Evolutionary conservation across 768 basidiomycete species (phyloP).

Genomic region (Trametes coccinea): DNA sequence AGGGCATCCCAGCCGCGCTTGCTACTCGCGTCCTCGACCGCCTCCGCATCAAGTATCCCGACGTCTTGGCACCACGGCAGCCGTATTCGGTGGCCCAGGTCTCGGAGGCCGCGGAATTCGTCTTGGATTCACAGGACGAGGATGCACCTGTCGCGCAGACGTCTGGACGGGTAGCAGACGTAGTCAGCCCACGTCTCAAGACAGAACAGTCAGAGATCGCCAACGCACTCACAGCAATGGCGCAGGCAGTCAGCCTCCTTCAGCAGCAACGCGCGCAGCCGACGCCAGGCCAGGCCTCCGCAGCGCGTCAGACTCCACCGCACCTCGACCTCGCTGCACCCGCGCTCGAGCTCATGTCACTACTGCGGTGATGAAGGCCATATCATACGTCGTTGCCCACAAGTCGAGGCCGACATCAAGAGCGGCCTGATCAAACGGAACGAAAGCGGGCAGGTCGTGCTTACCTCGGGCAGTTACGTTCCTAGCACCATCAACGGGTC

Average conservation of each 20-base stretch:
- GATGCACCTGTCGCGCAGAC: not conserved
- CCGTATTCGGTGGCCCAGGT: slow-evolving; percentile 1
- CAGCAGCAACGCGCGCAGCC: not conserved
- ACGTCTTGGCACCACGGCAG: slow-evolving; percentile 27
- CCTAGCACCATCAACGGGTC: slow-evolving; percentile 19
- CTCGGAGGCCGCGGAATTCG: not conserved
- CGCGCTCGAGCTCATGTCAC: not conserved
- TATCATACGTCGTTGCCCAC: slow-evolving; percentile 28
- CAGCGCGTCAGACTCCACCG: not conserved
- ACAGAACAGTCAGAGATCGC: not conserved
- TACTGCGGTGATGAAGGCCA: slow-evolving; percentile 30
- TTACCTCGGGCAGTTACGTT: slow-evolving; percentile 28
- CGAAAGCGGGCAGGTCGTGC: slow-evolving; percentile 26
- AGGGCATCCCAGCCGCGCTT: slow-evolving; percentile 5
- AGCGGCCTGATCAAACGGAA: slow-evolving; percentile 28
- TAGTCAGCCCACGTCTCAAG: not conserved
- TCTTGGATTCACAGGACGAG: not conserved
- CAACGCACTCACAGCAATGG: not conserved
- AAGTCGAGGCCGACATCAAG: slow-evolving; percentile 15
- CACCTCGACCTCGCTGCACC: not conserved
- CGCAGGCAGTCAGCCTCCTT: not conserved
- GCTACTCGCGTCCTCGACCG: not conserved
- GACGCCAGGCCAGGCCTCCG: not conserved
- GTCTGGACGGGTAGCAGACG: not conserved
- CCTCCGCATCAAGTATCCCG: slow-evolving; percentile 26